A percentile compares a stretch with the other conserved stretches of the same genome.
These are phyloP conservation scores for Agaricus sinodeliciosus DNA, from an alignment of 768 basidiomycete species.

Conservation along the genomic window DNA sequence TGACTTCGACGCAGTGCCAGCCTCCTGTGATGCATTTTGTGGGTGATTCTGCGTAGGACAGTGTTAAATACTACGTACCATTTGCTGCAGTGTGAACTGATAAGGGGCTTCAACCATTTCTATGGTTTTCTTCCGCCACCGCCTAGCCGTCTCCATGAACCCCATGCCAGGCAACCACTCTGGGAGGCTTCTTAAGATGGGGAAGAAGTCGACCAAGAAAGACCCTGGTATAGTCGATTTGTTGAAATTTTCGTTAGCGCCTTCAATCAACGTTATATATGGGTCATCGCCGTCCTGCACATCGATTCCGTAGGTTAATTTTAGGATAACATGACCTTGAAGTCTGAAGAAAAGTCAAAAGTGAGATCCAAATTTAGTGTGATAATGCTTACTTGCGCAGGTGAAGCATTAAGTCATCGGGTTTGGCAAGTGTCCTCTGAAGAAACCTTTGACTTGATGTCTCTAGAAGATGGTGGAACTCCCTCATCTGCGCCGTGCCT, in stretches of 20 bases:
- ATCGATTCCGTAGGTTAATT: conserved; percentile 50
- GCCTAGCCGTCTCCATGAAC: conserved; percentile 40
- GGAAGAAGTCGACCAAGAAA: conserved; percentile 37
- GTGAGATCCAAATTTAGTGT: background rate
- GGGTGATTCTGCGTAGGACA: background rate
- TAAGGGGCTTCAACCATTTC: conserved; percentile 39
- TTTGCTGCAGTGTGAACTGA: conserved; percentile 35
- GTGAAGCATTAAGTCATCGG: conserved; percentile 24
- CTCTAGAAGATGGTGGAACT: conserved; percentile 26
- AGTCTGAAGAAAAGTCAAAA: conserved; percentile 23
- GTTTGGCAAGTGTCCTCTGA: conserved; percentile 25
- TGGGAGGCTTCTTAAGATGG: conserved; percentile 39
- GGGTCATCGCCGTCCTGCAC: conserved; percentile 47
- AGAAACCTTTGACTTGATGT: conserved; percentile 30
- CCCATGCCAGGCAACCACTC: conserved; percentile 52
- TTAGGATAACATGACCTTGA: conserved; percentile 47
- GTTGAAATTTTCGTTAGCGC: conserved; percentile 46
- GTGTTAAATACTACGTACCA: conserved; percentile 25
- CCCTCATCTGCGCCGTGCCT: conserved; percentile 19
- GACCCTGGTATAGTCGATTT: conserved; percentile 41
- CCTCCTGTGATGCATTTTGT: conserved; percentile 21
- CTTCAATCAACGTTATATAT: conserved; percentile 43
- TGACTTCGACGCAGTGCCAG: conserved; percentile 34
- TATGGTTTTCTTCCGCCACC: conserved; percentile 31
- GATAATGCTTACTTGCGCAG: conserved; percentile 34